These are phyloP conservation scores for Dendrocalamus sinicus DNA, from an alignment of 176 grass and related monocot species.

Conservation along the genomic window DNA sequence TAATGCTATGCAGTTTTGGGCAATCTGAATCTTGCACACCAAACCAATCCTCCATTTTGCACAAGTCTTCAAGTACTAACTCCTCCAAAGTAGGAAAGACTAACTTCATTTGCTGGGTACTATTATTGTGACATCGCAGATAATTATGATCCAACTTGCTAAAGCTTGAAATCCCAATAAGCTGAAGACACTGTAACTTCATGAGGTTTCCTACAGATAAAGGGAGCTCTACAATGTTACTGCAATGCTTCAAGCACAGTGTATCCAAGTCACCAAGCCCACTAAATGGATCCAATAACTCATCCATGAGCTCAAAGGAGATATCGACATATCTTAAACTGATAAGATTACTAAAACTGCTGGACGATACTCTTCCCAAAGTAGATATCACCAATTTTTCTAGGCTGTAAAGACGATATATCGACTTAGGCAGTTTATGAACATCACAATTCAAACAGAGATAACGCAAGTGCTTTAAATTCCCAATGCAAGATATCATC, in stretches of 20 bases:
- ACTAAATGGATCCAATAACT: constrained; percentile 17
- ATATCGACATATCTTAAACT: constrained; percentile 22
- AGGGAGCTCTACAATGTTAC: not conserved
- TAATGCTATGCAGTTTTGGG: constrained; percentile 31
- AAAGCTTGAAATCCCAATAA: constrained; percentile 19
- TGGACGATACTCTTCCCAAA: not conserved
- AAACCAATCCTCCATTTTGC: constrained; percentile 6
- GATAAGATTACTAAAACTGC: constrained; percentile 5
- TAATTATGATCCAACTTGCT: not conserved
- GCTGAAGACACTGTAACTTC: constrained; percentile 15
- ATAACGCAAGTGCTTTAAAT: constrained; percentile 43
- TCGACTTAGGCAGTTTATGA: constrained; percentile 9
- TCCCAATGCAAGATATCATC: constrained; percentile 11
- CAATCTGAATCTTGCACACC: constrained; percentile 20
- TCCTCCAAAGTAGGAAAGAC: constrained; percentile 28
- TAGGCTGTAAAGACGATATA: constrained; percentile 45
- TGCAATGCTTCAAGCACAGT: constrained; percentile 26
- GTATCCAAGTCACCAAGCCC: constrained; percentile 23
- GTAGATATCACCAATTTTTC: constrained; percentile 34
- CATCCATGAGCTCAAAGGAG: not conserved
- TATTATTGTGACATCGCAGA: not conserved
- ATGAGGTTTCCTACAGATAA: constrained; percentile 27
- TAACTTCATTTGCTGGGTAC: not conserved
- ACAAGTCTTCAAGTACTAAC: constrained; percentile 16
- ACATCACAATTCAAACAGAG: not conserved